phyloP scores from a whole-genome alignment of 495 filamentous ascomycete genomes.

The Hyphodiscus hymeniophilus region DNA sequence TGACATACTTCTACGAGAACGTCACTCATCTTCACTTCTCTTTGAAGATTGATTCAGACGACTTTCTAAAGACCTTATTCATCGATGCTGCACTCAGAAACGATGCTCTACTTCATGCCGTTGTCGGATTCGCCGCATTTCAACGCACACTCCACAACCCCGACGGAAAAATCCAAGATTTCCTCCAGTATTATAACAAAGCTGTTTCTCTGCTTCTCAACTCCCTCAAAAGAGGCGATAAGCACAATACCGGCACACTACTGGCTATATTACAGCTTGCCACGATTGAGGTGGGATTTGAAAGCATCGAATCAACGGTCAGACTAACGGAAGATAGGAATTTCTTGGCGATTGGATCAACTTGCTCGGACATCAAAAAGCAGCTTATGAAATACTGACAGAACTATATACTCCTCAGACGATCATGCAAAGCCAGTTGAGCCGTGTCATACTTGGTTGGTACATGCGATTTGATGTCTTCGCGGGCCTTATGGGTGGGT shows the following conservation, averaged over 20 bases:
- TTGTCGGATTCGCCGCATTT: conserved; percentile 89
- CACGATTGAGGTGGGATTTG: conserved; percentile 70
- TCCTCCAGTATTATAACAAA: conserved; percentile 84
- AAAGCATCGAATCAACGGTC: neutral
- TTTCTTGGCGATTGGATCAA: conserved; percentile 93
- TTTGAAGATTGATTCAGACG: conserved; percentile 53
- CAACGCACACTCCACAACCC: conserved; percentile 64
- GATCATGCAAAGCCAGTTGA: conserved; percentile 57
- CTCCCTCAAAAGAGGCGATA: conserved; percentile 60
- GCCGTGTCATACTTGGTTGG: conserved; percentile 71
- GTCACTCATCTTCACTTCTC: conserved; percentile 77
- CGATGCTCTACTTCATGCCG: conserved; percentile 78
- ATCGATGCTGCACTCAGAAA: conserved; percentile 64
- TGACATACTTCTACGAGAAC: conserved; percentile 67
- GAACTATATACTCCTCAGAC: conserved; percentile 71
- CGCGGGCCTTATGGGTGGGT: conserved; percentile 72
- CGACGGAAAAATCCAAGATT: conserved; percentile 65
- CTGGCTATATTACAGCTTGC: conserved; percentile 88
- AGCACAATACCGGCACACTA: conserved; percentile 65
- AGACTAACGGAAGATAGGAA: too few species aligned
- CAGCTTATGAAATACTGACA: conserved; percentile 72
- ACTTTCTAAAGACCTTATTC: conserved; percentile 66
- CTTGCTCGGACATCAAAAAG: conserved; percentile 84
- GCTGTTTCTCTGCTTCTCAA: conserved; percentile 69
- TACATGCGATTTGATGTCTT: conserved; percentile 86